Evolutionary conservation across 306 rosid genomes (phyloP).

Genomic region (Betula pendula): DNA sequence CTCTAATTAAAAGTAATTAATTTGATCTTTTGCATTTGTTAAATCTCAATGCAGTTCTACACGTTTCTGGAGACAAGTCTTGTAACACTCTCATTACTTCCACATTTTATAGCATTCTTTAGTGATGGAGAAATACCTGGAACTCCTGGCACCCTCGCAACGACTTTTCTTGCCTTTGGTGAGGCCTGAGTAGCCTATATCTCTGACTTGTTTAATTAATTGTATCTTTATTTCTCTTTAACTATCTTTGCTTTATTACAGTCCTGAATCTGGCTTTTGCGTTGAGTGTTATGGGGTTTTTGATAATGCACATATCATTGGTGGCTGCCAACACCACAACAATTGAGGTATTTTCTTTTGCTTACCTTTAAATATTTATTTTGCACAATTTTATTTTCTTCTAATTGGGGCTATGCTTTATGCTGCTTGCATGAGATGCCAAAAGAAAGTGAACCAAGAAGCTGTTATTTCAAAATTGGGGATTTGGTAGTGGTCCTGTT

Average conservation of each 20-base stretch:
- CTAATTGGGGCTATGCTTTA: neutral
- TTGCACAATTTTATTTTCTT: neutral
- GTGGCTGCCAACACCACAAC: constrained; percentile 91
- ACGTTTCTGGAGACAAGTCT: constrained; percentile 94
- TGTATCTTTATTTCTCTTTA: constrained; percentile 29
- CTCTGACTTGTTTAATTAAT: constrained; percentile 6
- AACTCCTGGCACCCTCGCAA: constrained; percentile 94
- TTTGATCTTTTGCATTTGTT: constrained; percentile 22
- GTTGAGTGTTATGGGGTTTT: constrained; percentile 90
- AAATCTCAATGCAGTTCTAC: constrained; percentile 72
- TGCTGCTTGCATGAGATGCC: neutral
- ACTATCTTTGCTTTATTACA: constrained; percentile 37
- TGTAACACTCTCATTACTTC: constrained; percentile 82
- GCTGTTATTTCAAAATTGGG: neutral
- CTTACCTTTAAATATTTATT: neutral
- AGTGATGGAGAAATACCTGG: constrained; percentile 96
- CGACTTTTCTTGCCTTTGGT: constrained; percentile 98
- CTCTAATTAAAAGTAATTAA: constrained; percentile 4
- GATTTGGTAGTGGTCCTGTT: neutral
- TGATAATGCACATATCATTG: constrained; percentile 90
- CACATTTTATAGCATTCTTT: constrained; percentile 85
- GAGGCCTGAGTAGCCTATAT: constrained; percentile 26
- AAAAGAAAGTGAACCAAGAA: neutral
- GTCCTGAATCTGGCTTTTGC: constrained; percentile 96
- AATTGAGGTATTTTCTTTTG: constrained; percentile 67